These are phyloP conservation scores for Monilinia laxa DNA, from an alignment of 2,329 filamentous ascomycete species.

Conservation along the genomic window DNA sequence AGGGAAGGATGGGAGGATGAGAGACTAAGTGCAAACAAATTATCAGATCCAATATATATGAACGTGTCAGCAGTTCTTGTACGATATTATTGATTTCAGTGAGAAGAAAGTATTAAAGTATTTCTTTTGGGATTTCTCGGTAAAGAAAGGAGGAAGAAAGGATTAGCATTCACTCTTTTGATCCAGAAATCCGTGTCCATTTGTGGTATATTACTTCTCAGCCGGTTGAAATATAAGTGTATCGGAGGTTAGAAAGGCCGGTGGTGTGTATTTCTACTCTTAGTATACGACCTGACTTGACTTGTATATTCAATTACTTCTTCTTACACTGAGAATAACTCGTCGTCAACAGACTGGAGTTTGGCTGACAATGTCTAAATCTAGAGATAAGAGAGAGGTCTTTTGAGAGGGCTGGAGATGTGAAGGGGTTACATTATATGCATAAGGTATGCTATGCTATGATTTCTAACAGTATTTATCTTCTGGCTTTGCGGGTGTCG, in stretches of 20 bases:
- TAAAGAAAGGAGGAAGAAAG: slow-evolving; percentile 17
- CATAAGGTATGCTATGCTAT: slow-evolving; percentile 8
- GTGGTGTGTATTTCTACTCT: slow-evolving; percentile 12
- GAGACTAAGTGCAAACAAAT: neutral
- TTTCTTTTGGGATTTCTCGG: slow-evolving; percentile 2
- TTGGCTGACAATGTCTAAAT: slow-evolving; percentile 10
- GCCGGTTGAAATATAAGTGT: too few relatives aligned
- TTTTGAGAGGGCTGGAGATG: neutral
- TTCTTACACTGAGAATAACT: neutral
- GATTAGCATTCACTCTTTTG: neutral
- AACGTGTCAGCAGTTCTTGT: slow-evolving; percentile 23
- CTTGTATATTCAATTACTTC: neutral
- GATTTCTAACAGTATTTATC: neutral
- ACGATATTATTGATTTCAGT: slow-evolving; percentile 9
- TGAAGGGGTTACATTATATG: neutral
- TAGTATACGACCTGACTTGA: neutral
- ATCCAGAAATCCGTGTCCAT: neutral
- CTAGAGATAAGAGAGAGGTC: neutral
- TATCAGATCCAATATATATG: slow-evolving; percentile 14
- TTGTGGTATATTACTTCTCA: neutral
- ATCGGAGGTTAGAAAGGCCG: neutral
- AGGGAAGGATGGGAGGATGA: neutral
- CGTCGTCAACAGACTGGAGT: neutral
- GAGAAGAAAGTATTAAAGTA: neutral
- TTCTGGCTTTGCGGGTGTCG: neutral